Percentiles rank a stretch among this genome's conserved stretches.
These are phyloP conservation scores for Botrytis pseudocinerea DNA, from an alignment of 2,329 filamentous ascomycete genomes.

Conservation along the genomic window DNA sequence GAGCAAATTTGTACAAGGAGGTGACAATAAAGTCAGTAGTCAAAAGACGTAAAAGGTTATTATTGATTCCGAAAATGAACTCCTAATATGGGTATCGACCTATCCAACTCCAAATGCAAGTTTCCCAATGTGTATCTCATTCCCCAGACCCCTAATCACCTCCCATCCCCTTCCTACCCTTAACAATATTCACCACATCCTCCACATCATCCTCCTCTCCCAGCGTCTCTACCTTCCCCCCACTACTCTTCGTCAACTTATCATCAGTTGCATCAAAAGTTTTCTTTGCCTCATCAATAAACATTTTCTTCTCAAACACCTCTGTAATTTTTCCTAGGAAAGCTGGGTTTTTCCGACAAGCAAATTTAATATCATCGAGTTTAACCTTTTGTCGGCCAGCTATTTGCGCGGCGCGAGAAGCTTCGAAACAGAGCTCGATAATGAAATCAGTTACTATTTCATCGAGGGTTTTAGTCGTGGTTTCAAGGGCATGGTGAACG, in stretches of 20 bases:
- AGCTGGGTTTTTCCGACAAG: conserved; percentile 77
- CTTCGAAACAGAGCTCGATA: conserved; percentile 88
- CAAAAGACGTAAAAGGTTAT: not conserved
- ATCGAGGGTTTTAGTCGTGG: conserved; percentile 85
- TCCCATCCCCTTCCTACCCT: conserved; percentile 27
- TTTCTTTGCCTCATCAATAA: conserved; percentile 81
- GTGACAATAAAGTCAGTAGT: not conserved
- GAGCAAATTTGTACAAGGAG: not conserved
- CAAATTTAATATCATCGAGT: conserved; percentile 96
- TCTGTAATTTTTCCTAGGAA: conserved; percentile 90
- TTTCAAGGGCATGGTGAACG: conserved; percentile 71
- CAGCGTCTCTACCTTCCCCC: conserved; percentile 51
- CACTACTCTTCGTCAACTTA: conserved; percentile 56
- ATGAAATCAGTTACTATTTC: conserved; percentile 97
- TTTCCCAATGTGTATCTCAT: not conserved
- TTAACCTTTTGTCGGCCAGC: conserved; percentile 94
- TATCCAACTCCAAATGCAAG: conserved; percentile 3
- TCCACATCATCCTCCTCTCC: conserved; percentile 55
- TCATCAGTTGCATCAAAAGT: conserved; percentile 70
- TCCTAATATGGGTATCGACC: conserved; percentile 19
- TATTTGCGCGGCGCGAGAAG: conserved; percentile 81
- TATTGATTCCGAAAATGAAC: conserved; percentile 4
- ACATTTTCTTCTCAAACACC: conserved; percentile 82
- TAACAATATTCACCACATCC: conserved; percentile 41
- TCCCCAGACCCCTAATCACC: conserved; percentile 25